phyloP scores from a whole-genome alignment of 176 grass and related monocot species.

The Oryza rufipogon region DNA sequence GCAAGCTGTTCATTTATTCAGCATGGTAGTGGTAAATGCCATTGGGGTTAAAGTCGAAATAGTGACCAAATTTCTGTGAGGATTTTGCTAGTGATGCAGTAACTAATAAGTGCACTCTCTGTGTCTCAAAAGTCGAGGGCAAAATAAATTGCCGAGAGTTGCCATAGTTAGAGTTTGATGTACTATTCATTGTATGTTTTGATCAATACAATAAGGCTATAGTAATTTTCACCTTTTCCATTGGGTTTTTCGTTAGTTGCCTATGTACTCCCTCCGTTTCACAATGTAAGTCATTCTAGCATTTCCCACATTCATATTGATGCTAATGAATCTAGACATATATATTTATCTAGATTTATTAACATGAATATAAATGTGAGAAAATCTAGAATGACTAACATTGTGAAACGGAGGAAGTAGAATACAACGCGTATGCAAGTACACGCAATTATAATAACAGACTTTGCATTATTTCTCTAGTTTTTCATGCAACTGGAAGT shows the following conservation, averaged over 20 bases:
- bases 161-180: neutral
- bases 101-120: slow-evolving; percentile 3
- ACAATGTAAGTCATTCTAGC: too few species aligned
- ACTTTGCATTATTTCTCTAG: too few species aligned
- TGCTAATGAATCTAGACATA: too few species aligned
- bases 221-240: neutral
- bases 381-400: too few species aligned
- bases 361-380: too few species aligned
- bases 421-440: neutral
- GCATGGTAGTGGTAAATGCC: neutral
- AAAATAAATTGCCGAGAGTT: slow-evolving; percentile 17
- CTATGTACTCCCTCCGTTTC: too few species aligned
- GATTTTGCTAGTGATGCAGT: neutral
- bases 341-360: too few species aligned
- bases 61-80: neutral
- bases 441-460: too few species aligned
- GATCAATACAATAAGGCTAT: neutral
- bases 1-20: slow-evolving; percentile 14
- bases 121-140: neutral
- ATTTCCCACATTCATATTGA: too few species aligned
- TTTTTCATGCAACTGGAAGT: too few species aligned
- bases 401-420: too few species aligned
- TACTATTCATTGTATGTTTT: neutral
- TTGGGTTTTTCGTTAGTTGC: neutral
- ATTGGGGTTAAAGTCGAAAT: neutral